phyloP scores from a whole-genome alignment of 352 stramenopile species.

The Phytophthora tentaculata region DNA sequence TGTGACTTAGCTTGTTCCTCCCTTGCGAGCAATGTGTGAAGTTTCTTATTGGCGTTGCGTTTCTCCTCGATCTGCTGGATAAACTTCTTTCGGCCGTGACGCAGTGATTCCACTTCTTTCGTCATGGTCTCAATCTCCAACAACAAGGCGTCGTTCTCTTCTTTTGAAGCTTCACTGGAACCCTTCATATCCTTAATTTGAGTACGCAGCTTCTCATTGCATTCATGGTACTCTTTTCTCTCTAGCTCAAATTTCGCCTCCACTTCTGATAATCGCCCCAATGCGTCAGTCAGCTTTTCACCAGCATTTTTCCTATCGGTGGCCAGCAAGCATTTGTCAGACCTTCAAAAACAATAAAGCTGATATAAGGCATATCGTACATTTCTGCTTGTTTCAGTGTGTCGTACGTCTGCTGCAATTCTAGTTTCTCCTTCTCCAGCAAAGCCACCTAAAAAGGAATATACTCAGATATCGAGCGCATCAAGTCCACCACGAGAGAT shows the following conservation, averaged over 20 bases:
- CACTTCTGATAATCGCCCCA: slow-evolving; percentile 44
- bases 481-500: neutral
- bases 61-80: slow-evolving; percentile 82
- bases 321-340: slow-evolving; percentile 15
- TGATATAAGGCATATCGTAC: slow-evolving; percentile 29
- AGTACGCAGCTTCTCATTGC: slow-evolving; percentile 42
- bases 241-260: slow-evolving; percentile 43
- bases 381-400: slow-evolving; percentile 40
- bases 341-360: slow-evolving; percentile 1
- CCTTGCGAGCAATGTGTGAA: slow-evolving; percentile 68
- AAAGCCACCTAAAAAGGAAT: slow-evolving; percentile 27
- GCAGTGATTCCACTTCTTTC: slow-evolving; percentile 65
- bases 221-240: slow-evolving; percentile 34
- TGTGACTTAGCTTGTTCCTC: slow-evolving; percentile 74
- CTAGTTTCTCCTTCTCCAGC: slow-evolving; percentile 48
- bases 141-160: slow-evolving; percentile 82
- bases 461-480: slow-evolving; percentile 1
- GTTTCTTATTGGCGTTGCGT: slow-evolving; percentile 75
- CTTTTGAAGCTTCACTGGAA: slow-evolving; percentile 56
- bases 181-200: slow-evolving; percentile 59
- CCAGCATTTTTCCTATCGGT: slow-evolving; percentile 40
- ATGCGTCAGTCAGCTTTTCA: slow-evolving; percentile 37
- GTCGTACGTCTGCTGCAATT: slow-evolving; percentile 44
- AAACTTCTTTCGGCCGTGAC: slow-evolving; percentile 77
- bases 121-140: slow-evolving; percentile 73